Percentiles rank a stretch among this genome's conserved stretches.
phyloP scores from a whole-genome alignment of 306 rosid species.

The Cucurbita pepo region DNA sequence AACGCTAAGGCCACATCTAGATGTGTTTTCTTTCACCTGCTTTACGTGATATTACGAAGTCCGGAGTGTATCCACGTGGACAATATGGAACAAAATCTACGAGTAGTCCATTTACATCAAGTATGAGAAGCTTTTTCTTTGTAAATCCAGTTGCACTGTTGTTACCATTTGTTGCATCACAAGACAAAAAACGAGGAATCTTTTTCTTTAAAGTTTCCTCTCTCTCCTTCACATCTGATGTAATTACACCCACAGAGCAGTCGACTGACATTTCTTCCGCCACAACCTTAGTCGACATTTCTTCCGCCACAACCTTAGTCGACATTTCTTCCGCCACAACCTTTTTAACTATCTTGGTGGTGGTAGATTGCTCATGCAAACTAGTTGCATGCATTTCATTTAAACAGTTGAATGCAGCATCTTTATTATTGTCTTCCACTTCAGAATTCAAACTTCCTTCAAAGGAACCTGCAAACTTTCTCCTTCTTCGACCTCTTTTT shows the following conservation, averaged over 20 bases:
- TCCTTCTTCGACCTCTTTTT: not conserved
- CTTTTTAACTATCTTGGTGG: not conserved
- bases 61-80: constrained; percentile 15
- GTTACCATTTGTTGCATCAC: not conserved
- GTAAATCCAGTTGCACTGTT: constrained; percentile 9
- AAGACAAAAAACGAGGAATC: not conserved
- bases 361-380: not conserved
- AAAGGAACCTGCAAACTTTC: constrained; percentile 2
- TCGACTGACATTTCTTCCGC: not conserved
- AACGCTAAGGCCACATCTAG: not conserved
- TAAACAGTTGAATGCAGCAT: not conserved
- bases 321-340: not conserved
- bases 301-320: too few species aligned
- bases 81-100: constrained; percentile 38
- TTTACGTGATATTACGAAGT: constrained; percentile 24
- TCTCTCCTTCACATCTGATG: not conserved
- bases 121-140: constrained; percentile 76
- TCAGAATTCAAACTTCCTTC: constrained; percentile 2
- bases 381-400: not conserved
- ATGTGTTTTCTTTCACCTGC: constrained; percentile 29
- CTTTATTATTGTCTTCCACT: not conserved
- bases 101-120: constrained; percentile 82
- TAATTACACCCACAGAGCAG: not conserved
- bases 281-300: too few species aligned
- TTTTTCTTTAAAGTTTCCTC: not conserved